A percentile compares a stretch with the other conserved stretches of the same genome.
phyloP scores from a whole-genome alignment of 345 rosid species.

The Pugionium dolabratum region DNA sequence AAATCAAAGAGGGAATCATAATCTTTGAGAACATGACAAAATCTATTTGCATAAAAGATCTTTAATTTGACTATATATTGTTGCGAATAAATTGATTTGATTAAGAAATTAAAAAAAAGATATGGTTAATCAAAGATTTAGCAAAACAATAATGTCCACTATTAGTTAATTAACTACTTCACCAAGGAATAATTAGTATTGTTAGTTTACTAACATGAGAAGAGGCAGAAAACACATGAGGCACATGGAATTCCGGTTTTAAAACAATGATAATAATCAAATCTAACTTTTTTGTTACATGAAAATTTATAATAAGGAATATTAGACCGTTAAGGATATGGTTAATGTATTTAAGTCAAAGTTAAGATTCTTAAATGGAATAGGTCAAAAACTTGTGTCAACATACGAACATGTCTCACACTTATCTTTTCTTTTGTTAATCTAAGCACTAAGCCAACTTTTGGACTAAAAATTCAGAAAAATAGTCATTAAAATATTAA shows the following conservation, averaged over 20 bases:
- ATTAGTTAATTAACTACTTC: slow-evolving; percentile 17
- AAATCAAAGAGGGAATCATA: slow-evolving; percentile 21
- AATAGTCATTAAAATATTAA: too few species aligned
- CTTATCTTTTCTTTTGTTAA: neutral
- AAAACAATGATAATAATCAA: neutral
- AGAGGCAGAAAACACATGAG: slow-evolving; percentile 42
- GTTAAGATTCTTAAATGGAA: slow-evolving; percentile 11
- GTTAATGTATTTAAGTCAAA: slow-evolving; percentile 39
- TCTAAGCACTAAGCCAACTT: neutral
- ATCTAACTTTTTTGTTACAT: slow-evolving; percentile 16
- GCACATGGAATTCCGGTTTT: slow-evolving; percentile 37
- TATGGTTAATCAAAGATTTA: slow-evolving; percentile 14
- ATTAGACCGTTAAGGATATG: slow-evolving; percentile 34
- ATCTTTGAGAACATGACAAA: slow-evolving; percentile 41
- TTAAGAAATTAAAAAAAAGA: neutral
- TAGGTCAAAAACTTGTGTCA: slow-evolving; percentile 22
- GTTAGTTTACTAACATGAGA: slow-evolving; percentile 13
- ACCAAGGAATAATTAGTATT: slow-evolving; percentile 24
- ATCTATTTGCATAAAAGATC: slow-evolving; percentile 33
- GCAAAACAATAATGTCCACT: slow-evolving; percentile 24
- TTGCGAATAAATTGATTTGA: slow-evolving; percentile 31
- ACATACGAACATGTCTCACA: neutral
- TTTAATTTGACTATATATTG: slow-evolving; percentile 38
- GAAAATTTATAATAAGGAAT: slow-evolving; percentile 23
- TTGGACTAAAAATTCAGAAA: too few species aligned